Evolutionary conservation across 2,329 filamentous ascomycete species (phyloP).

Genomic region (Apiospora sp.): DNA sequence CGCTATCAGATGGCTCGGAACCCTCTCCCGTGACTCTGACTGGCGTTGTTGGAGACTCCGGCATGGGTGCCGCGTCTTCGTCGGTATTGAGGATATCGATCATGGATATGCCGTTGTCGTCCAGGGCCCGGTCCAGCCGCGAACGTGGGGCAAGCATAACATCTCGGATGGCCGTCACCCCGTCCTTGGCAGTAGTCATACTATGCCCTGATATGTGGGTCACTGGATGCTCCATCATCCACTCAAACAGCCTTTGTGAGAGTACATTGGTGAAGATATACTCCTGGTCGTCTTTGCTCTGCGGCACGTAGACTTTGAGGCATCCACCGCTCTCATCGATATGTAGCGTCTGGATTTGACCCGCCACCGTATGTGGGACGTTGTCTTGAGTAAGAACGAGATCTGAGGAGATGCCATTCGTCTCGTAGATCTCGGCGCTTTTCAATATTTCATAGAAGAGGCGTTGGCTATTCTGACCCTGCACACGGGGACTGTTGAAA

Average conservation of each 20-base stretch:
- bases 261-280: conserved; percentile 41
- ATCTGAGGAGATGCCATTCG: conserved; percentile 40
- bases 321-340: conserved; percentile 26
- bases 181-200: conserved; percentile 21
- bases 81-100: conserved; percentile 30
- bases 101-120: conserved; percentile 31
- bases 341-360: conserved; percentile 32
- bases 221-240: conserved; percentile 44
- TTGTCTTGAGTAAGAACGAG: conserved; percentile 41
- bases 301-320: conserved; percentile 43
- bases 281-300: conserved; percentile 36
- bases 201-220: conserved; percentile 25
- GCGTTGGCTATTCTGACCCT: conserved; percentile 21
- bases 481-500: conserved; percentile 37
- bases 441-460: conserved; percentile 37
- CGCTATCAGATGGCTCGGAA: neutral
- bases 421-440: conserved; percentile 39
- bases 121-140: conserved; percentile 26
- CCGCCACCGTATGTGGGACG: conserved; percentile 27
- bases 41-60: neutral
- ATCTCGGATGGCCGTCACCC: conserved; percentile 28
- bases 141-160: conserved; percentile 28
- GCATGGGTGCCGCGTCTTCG: conserved; percentile 11
- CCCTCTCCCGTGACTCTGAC: neutral
- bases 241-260: conserved; percentile 39